phyloP scores from a whole-genome alignment of 2,329 filamentous ascomycete species.

The Lachnellula occidentalis region DNA sequence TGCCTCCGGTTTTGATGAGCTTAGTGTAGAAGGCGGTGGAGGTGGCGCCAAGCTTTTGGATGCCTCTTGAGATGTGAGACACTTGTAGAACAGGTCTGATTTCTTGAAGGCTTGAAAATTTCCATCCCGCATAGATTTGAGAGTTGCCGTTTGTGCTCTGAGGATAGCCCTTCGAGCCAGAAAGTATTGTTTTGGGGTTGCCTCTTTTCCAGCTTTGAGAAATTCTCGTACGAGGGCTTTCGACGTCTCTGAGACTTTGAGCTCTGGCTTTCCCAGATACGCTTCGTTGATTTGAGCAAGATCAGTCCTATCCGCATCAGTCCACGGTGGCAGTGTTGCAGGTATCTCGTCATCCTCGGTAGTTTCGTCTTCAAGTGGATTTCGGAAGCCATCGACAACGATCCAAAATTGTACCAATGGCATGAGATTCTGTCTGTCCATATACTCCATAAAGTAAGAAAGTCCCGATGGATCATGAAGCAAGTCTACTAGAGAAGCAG shows the following conservation, averaged over 20 bases:
- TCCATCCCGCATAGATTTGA: constrained; percentile 76
- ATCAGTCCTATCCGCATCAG: constrained; percentile 77
- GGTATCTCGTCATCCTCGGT: constrained; percentile 59
- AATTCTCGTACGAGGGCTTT: constrained; percentile 70
- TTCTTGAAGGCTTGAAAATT: constrained; percentile 84
- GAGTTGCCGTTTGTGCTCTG: constrained; percentile 71
- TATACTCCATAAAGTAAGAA: constrained; percentile 99
- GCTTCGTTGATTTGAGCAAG: constrained; percentile 87
- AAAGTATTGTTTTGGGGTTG: constrained; percentile 76
- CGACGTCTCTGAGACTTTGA: constrained; percentile 68
- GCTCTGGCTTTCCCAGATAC: constrained; percentile 76
- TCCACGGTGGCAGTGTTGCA: constrained; percentile 63
- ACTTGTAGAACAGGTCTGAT: constrained; percentile 95
- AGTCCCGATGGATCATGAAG: constrained; percentile 83
- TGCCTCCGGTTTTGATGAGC: constrained; percentile 34
- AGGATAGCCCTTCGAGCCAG: constrained; percentile 76
- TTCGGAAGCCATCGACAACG: constrained; percentile 92
- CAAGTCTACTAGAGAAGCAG: constrained; percentile 75
- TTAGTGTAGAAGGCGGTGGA: constrained; percentile 18
- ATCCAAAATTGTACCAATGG: constrained; percentile 95
- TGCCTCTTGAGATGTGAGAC: constrained; percentile 79
- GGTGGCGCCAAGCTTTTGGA: constrained; percentile 32
- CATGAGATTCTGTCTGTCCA: constrained; percentile 88
- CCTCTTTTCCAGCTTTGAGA: constrained; percentile 68
- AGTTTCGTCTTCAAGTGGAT: constrained; percentile 82